Evolutionary conservation across 148 eudicot species (phyloP), one percentile per base, ranked within the genome.

Genomic region (Rhododendron griersonianum): DNA sequence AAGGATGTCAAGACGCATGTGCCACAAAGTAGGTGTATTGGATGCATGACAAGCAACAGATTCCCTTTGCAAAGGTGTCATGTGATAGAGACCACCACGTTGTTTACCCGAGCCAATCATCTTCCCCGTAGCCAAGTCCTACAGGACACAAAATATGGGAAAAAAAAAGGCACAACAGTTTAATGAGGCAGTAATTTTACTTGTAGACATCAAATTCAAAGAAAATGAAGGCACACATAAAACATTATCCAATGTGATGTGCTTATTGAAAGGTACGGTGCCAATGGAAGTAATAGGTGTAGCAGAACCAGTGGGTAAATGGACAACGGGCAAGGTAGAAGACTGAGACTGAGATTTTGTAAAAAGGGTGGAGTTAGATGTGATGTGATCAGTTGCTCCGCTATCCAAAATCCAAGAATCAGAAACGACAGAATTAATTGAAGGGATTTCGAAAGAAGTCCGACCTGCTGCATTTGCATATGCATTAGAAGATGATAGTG

Each of bases 61-160:
- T 15, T 37, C 7, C 44, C 5, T 11, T 30, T 2, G 65, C 21
- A 35, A 8, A 11, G 71, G 25, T 1, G 71, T 1, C 84, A 81
- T 81, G 14, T 81, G 7, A 57, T 81, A 57, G 3, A 81, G 84
- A 55, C 84, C 84, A 30, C 84, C 65, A 57, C 11, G 28, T 81
- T 81, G 45, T 57, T 81, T 57, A 57, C 65, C 84, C 71, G 69
- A 81, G 84, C 84, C 84, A 81, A 81, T 81, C 84, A 81, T 81
- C 69, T 57, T 81, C 69, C 84, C 71, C 84, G 71, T 55, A 81
- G 84, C 84, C 71, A 81, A 81, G 71, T 57, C 16, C 69, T 81
- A 47, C 25, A 57, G 1, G 2, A 81, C 44, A 33, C 84, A 81
- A 57, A 18, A 55, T 2, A 0, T 30, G 4, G 84, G 69, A 0